Conservation (phyloP, 306 rosid genomes). For the Begonia loranthoides region DNA sequence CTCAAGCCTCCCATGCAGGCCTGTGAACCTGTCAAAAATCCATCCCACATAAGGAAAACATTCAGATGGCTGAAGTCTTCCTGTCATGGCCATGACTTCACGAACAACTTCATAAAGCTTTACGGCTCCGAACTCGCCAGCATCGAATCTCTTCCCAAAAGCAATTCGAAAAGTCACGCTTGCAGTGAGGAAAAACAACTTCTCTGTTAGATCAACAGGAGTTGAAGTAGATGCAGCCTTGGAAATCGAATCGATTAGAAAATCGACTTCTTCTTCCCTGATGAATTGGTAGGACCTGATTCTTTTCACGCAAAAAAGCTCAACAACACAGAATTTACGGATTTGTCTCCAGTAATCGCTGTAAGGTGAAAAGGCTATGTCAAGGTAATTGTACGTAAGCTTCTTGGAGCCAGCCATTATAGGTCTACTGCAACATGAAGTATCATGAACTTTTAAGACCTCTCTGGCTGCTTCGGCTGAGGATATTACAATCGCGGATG, state of each 20-base stretch:
- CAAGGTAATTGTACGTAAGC: slow-evolving; percentile 30
- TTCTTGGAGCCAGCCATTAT: slow-evolving; percentile 2
- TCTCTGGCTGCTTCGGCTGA: slow-evolving; percentile 18
- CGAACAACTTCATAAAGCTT: slow-evolving; percentile 23
- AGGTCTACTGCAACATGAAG: slow-evolving; percentile 26
- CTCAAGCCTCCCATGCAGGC: slow-evolving; percentile 14
- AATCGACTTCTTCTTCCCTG: slow-evolving; percentile 9
- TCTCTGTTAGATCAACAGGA: slow-evolving; percentile 15
- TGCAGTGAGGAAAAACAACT: slow-evolving; percentile 17
- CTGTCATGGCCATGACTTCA: slow-evolving; percentile 18
- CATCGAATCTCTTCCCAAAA: slow-evolving; percentile 24
- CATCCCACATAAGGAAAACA: slow-evolving; percentile 24
- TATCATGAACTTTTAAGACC: slow-evolving; percentile 17
- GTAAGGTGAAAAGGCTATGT: slow-evolving; percentile 28
- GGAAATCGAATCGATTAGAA: slow-evolving; percentile 6
- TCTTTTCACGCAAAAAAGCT: slow-evolving; percentile 24
- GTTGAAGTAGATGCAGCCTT: not conserved
- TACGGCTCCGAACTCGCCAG: slow-evolving; percentile 5
- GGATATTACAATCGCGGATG: slow-evolving; percentile 9
- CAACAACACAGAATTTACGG: slow-evolving; percentile 20
- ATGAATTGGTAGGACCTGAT: slow-evolving; percentile 9
- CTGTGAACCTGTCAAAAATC: slow-evolving; percentile 31
- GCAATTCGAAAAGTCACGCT: slow-evolving; percentile 25
- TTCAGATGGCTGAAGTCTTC: slow-evolving; percentile 23
- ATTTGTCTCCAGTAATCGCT: slow-evolving; percentile 35